Percentiles rank a stretch among this genome's conserved stretches.
phyloP scores from a whole-genome alignment of 805 yeast species.

The Zygosaccharomyces pseudorouxii region DNA sequence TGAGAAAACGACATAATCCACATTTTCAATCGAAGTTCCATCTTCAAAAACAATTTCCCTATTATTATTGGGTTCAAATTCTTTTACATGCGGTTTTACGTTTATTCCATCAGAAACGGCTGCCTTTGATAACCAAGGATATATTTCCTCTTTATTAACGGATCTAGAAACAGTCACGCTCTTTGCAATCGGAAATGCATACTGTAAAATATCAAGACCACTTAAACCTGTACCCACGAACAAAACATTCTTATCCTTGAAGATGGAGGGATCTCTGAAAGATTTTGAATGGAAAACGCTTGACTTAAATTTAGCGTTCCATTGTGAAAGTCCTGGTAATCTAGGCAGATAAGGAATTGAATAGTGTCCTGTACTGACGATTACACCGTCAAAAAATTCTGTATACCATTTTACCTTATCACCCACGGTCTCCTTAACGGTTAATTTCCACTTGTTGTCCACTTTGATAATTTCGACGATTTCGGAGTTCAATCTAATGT shows the following conservation, averaged over 20 bases:
- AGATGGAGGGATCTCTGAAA: constrained; percentile 27
- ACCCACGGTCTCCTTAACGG: constrained; percentile 19
- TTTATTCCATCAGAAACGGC: constrained; percentile 36
- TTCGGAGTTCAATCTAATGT: constrained; percentile 16
- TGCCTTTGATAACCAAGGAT: constrained; percentile 40
- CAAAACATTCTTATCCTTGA: constrained; percentile 29
- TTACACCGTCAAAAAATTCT: constrained; percentile 37
- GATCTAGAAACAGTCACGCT: constrained; percentile 62
- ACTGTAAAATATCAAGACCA: constrained; percentile 41
- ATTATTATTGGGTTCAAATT: constrained; percentile 27
- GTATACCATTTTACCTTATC: constrained; percentile 37
- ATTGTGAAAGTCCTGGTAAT: constrained; percentile 14
- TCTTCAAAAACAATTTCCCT: constrained; percentile 31
- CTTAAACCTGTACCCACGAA: constrained; percentile 41
- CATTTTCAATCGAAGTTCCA: constrained; percentile 26
- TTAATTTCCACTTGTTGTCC: constrained; percentile 13
- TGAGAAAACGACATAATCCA: constrained; percentile 37
- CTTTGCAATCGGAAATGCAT: constrained; percentile 34
- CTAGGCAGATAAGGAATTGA: constrained; percentile 39
- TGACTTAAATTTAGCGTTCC: constrained; percentile 28
- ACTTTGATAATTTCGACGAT: constrained; percentile 18
- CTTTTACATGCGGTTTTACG: constrained; percentile 36
- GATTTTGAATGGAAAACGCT: constrained; percentile 39
- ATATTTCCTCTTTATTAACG: constrained; percentile 54
- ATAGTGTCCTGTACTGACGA: constrained; percentile 41